Percentiles rank a stretch among this genome's conserved stretches.
Conservation (phyloP, 257 asterid genomes). For the Verbena officinalis region DNA sequence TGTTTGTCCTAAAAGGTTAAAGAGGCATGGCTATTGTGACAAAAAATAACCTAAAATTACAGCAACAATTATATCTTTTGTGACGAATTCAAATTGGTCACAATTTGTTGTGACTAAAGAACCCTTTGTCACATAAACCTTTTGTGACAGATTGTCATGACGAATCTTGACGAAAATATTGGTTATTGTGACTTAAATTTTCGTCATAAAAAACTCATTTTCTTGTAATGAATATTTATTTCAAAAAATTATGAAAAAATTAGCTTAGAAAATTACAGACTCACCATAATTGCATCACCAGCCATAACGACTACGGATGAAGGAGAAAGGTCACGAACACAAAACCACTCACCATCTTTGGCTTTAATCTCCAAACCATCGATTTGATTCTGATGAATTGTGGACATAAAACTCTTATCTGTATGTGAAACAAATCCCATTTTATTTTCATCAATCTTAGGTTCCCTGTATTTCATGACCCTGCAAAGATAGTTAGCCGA, state of each 20-base stretch:
- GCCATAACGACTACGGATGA: conserved; percentile 76
- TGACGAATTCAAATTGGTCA: too few species aligned
- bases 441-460: conserved; percentile 41
- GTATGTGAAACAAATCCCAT: conserved; percentile 73
- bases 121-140: too few species aligned
- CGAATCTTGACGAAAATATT: too few species aligned
- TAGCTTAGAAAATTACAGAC: neutral
- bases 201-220: too few species aligned
- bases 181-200: too few species aligned
- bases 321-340: conserved; percentile 50
- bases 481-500: conserved; percentile 53
- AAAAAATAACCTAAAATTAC: too few species aligned
- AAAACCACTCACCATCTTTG: conserved; percentile 66
- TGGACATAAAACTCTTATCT: conserved; percentile 78
- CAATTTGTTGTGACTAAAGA: too few species aligned
- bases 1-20: too few species aligned
- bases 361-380: conserved; percentile 72
- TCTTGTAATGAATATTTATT: too few species aligned
- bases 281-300: conserved; percentile 77
- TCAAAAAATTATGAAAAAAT: neutral
- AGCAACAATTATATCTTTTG: too few species aligned
- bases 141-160: too few species aligned
- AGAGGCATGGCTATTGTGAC: too few species aligned
- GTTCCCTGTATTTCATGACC: conserved; percentile 64
- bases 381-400: conserved; percentile 61